Evolutionary conservation across 495 filamentous ascomycete species (phyloP).

Genomic region (Jackrogersella minutella): DNA sequence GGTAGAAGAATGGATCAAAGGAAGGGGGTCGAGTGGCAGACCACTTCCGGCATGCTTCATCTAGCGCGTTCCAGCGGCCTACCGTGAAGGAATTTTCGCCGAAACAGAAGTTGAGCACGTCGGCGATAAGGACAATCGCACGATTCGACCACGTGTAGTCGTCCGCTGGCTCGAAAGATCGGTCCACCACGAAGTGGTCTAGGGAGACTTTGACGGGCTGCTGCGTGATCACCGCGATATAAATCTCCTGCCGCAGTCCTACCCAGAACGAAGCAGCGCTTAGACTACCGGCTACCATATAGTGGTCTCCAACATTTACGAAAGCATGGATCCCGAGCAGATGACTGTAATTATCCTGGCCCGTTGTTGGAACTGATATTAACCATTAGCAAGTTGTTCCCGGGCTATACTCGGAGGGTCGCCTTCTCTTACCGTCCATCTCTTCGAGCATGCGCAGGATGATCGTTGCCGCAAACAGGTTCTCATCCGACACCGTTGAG

Average conservation of each 20-base stretch:
- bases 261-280: conserved; percentile 65
- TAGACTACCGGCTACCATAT: conserved; percentile 51
- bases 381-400: conserved; percentile 17
- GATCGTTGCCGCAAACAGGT: conserved; percentile 67
- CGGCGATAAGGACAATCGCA: conserved; percentile 61
- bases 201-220: conserved; percentile 53
- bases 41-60: conserved; percentile 48
- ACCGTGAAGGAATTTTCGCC: conserved; percentile 38
- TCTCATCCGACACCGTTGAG: conserved; percentile 64
- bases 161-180: conserved; percentile 49
- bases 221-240: conserved; percentile 61
- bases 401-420: too few relatives aligned
- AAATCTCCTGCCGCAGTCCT: conserved; percentile 65
- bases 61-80: conserved; percentile 48
- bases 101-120: conserved; percentile 62
- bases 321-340: conserved; percentile 62
- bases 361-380: conserved; percentile 47
- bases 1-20: conserved; percentile 51
- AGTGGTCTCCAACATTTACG: conserved; percentile 50
- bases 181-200: conserved; percentile 53
- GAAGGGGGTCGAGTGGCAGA: conserved; percentile 42
- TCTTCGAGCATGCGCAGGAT: conserved; percentile 69
- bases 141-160: conserved; percentile 63
- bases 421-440: conserved; percentile 58
- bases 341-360: conserved; percentile 53